A percentile compares a stretch with the other conserved stretches of the same genome.
phyloP scores from a whole-genome alignment of 2,329 filamentous ascomycete genomes.

The Alternaria triticina region DNA sequence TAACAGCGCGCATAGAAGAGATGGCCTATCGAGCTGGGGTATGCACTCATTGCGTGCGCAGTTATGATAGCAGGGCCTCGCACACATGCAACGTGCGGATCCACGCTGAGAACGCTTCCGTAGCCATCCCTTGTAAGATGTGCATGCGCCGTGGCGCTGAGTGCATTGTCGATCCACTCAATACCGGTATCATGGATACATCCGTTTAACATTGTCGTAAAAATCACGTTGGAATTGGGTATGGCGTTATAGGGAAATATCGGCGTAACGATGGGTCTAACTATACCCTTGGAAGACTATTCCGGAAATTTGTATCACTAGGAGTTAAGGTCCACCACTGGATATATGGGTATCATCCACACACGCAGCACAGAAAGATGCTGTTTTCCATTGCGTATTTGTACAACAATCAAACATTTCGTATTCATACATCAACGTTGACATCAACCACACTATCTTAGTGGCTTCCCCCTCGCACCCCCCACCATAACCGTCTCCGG shows the following conservation, averaged over 20 bases:
- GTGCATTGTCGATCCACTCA: neutral
- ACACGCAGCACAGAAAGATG: neutral
- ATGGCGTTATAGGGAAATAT: conserved; percentile 1
- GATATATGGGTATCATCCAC: neutral
- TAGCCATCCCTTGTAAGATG: neutral
- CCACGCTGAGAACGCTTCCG: neutral
- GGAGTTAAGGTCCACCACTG: neutral
- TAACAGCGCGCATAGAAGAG: neutral
- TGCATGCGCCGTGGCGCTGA: neutral
- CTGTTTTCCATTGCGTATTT: neutral
- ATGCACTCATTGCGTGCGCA: neutral
- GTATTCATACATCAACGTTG: neutral
- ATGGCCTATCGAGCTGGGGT: neutral
- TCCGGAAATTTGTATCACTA: neutral
- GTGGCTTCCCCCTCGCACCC: conserved; percentile 18
- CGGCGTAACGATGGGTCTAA: neutral
- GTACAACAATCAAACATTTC: neutral
- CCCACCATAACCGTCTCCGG: conserved; percentile 25
- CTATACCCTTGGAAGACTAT: conserved; percentile 2
- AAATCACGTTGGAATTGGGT: neutral
- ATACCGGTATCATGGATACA: neutral
- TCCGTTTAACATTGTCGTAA: neutral
- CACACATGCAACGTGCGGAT: neutral
- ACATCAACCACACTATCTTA: neutral
- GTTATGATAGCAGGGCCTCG: neutral